Evolutionary conservation across 768 basidiomycete species (phyloP), one percentile per base, ranked within the genome.

Genomic region (Kwoniella sp.): DNA sequence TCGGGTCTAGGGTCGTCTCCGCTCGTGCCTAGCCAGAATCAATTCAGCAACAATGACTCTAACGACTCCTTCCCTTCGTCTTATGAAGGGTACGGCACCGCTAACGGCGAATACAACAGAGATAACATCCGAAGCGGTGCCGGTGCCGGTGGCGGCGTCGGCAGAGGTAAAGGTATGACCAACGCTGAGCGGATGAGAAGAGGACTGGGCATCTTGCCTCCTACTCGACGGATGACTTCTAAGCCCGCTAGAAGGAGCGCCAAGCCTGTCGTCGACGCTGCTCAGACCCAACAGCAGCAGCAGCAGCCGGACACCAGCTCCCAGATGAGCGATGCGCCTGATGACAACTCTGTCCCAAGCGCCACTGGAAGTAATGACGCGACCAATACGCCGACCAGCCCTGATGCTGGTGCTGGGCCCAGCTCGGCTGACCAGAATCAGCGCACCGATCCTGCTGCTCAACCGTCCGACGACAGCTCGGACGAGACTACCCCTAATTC

Each of bases 151-250:
- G n/a, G n/a, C n/a, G n/a, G n/a, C n/a, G 37, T 62, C 15, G 62
- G 55, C 20, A 37, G 55, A 47, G 57, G 55, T 20, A 56, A 63
- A 52, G 62, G 62, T 2, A 37, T 65, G 56, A 74, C 73, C 23
- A 74, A 74, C 63, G 73, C 66, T 13, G 68, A 74, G 29, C 41
- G 73, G 29, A 52, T 74, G 28, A 63, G 65, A 29, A 54, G 61
- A 31, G 73, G 73, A 55, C 38, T 74, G 13, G 65, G 66, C 25
- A 71, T 70, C 9, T 55, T 71, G n/a, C 68, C 73, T 5, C 73
- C 73, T 30, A 74, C 73, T 30, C 67, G 66, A 52, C 41, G 73
- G 56, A 64, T 62, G 25, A 68, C 56, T 30, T 68, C 29, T 48
- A 65, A 54, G 25, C 57, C 55, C 4, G 34, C 58, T 17, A 60